Base-by-base conservation (phyloP, 164 flowering plant species). In the Macadamia tetraphylla region DNA sequence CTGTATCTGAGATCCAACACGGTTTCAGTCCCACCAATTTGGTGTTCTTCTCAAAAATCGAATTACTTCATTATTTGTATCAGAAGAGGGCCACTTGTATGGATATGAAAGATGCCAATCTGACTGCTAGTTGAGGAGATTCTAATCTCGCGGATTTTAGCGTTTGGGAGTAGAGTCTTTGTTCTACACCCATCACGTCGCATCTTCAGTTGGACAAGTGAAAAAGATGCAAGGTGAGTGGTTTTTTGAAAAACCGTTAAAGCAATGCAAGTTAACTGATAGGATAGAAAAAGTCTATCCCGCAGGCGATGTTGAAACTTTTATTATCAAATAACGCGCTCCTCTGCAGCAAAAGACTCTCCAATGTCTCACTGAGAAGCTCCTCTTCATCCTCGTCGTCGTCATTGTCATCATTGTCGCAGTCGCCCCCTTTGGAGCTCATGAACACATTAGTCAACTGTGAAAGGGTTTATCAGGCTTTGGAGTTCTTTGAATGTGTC, bases 401-500 rank as follows among this genome's bases (percentile, higher is more conserved):
- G 56, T 51, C 70, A 12, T 65, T 51, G 56, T 51, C 70, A 12
- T 58, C 74, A 18, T 64, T 67, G 0, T 55, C 75, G 12, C 65
- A 72, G 13, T 43, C 63, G 8, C 52, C 75, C 1, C 46, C 66
- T 48, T 67, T 80, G 1, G n/a, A 68, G 77, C 48, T 81, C 29
- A 57, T 73, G 13, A 58, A 70, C 40, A 57, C 74, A 30, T 78
- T 83, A 48, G 79, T 85, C 68, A 73, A 72, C 35, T 78, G 72
- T 67, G 64, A 67, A 43, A 70, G 63, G 61, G 70, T 87, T 10
- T 18, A 23, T 6, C 76, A 80, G 40, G 86, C 93, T 3, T 76
- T 90, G 1, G 55, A 56, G 8, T n/a, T 79, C 56, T 88, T 87
- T 80, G 73, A 74, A 31, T 73, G 75, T 11, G 70, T 77, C 29